Evolutionary conservation across 176 grass and related monocot genomes (phyloP).

Genomic region (Neostapfia colusana): DNA sequence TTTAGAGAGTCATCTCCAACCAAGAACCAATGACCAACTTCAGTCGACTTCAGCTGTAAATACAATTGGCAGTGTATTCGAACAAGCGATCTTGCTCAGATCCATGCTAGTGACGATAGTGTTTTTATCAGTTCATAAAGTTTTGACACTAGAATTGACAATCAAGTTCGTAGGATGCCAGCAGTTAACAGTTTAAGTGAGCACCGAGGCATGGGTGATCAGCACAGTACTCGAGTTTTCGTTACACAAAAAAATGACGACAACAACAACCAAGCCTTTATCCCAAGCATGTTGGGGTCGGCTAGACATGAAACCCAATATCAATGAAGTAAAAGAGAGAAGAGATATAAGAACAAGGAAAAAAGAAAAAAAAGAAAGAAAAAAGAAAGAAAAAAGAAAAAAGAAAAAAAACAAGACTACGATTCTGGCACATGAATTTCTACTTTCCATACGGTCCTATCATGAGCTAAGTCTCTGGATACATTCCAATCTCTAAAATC

Average conservation of each 20-base stretch:
- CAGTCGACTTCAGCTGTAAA: conserved; percentile 29
- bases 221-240: conserved; percentile 26
- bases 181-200: conserved; percentile 15
- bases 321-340: too few relatives aligned
- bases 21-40: neutral
- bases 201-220: conserved; percentile 18
- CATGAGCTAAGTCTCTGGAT: too few relatives aligned
- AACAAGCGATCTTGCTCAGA: conserved; percentile 38
- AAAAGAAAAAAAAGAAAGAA: too few relatives aligned
- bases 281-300: too few relatives aligned
- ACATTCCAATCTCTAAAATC: too few relatives aligned
- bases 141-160: conserved; percentile 27
- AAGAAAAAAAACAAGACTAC: too few relatives aligned
- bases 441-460: too few relatives aligned
- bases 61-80: conserved; percentile 14
- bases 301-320: too few relatives aligned
- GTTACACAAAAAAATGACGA: conserved; percentile 27
- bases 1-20: conserved; percentile 19
- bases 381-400: too few relatives aligned
- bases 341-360: too few relatives aligned
- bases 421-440: too few relatives aligned
- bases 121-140: conserved; percentile 31
- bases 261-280: too few relatives aligned
- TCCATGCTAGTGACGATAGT: conserved; percentile 26
- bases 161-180: conserved; percentile 28